These are phyloP conservation scores for Hypoxylon subgilvum DNA, from an alignment of 495 filamentous ascomycete species.

Conservation along the genomic window DNA sequence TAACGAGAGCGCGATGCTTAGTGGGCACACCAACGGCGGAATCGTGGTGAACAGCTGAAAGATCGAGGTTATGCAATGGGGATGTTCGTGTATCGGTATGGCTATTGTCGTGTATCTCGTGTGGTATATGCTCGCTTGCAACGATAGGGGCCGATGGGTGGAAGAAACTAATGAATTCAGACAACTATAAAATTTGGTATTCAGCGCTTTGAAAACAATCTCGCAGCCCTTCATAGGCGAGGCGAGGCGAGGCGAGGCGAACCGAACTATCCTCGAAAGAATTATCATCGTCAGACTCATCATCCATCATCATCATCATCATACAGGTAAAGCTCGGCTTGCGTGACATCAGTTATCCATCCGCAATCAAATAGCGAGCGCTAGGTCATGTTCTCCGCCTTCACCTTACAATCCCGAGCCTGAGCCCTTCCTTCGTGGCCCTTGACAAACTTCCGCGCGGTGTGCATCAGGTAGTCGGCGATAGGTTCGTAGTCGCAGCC, in stretches of 20 bases:
- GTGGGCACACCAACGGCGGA: constrained; percentile 49
- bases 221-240: no score
- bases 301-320: constrained; percentile 5
- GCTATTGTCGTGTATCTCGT: no score
- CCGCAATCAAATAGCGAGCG: background rate
- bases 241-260: background rate
- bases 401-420: background rate
- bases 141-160: no score
- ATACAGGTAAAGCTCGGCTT: background rate
- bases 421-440: constrained; percentile 1
- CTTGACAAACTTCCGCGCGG: constrained; percentile 20
- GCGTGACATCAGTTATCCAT: no score
- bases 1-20: constrained; percentile 60
- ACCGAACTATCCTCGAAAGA: constrained; percentile 9
- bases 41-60: constrained; percentile 11
- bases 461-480: constrained; percentile 21
- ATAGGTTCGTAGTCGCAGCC: constrained; percentile 29
- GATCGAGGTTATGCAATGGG: background rate
- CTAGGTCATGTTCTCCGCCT: background rate
- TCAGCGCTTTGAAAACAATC: no score
- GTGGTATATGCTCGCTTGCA: no score
- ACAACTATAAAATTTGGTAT: no score
- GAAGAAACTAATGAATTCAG: background rate
- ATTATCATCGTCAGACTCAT: constrained; percentile 7
- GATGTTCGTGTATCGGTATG: background rate